Conservation (phyloP, 2,329 filamentous ascomycete species). For the Zasmidium citrigriseum region DNA sequence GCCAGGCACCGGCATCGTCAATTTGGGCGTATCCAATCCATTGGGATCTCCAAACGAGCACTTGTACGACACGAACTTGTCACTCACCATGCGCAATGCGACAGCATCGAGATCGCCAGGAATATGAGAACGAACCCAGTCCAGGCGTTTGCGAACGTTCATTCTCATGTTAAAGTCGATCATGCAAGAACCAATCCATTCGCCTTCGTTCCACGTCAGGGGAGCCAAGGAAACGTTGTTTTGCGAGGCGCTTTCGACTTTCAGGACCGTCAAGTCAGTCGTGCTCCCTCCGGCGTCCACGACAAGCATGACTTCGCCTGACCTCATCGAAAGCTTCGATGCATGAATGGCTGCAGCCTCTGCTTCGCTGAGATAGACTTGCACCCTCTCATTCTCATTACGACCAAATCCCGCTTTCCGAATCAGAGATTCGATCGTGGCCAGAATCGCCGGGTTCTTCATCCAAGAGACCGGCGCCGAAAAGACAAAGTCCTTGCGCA, state of each 20-base stretch:
- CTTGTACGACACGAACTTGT: conserved; percentile 43
- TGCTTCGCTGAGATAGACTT: conserved; percentile 55
- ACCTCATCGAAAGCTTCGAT: conserved; percentile 31
- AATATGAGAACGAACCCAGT: too few relatives aligned
- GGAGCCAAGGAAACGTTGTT: conserved; percentile 1
- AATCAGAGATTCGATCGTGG: conserved; percentile 2
- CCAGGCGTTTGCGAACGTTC: too few relatives aligned
- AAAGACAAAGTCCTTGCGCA: conserved; percentile 10
- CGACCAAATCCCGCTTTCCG: conserved; percentile 4
- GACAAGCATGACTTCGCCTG: conserved; percentile 49
- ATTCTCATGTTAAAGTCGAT: conserved; percentile 39
- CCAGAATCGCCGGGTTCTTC: conserved; percentile 1
- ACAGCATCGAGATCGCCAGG: conserved; percentile 4
- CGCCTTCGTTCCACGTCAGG: conserved; percentile 16
- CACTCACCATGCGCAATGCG: conserved; percentile 38
- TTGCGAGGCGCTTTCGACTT: conserved; percentile 25
- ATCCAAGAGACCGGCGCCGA: not conserved
- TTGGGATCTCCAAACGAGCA: conserved; percentile 43
- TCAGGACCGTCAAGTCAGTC: conserved; percentile 42
- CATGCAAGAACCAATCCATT: conserved; percentile 44
- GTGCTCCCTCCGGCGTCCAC: conserved; percentile 56
- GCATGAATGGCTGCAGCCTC: conserved; percentile 56
- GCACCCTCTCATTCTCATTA: conserved; percentile 4
- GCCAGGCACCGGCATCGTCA: conserved; percentile 32
- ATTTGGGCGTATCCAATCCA: conserved; percentile 5